Conservation (phyloP, 2,329 filamentous ascomycete species). For the Colletotrichum scovillei region DNA sequence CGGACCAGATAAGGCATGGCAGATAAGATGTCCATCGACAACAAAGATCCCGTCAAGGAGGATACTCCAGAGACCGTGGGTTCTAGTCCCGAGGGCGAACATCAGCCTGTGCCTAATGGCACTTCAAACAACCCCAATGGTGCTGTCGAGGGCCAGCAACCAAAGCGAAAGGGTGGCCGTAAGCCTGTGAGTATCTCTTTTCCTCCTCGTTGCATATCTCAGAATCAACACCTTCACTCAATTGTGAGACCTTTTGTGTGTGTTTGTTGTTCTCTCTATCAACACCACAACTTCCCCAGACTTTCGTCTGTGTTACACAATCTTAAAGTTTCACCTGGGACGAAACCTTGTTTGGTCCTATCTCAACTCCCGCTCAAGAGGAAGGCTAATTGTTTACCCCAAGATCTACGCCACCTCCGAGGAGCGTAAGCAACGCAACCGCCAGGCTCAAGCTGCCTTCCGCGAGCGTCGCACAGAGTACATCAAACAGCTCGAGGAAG, state of each 20-base stretch:
- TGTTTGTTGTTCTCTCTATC: slow-evolving; percentile 7
- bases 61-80: slow-evolving; percentile 71
- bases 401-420: slow-evolving; percentile 99
- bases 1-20: slow-evolving; percentile 63
- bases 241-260: slow-evolving; percentile 18
- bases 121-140: slow-evolving; percentile 43
- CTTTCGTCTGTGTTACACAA: slow-evolving; percentile 24
- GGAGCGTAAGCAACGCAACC: slow-evolving; percentile 96
- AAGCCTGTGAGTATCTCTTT: slow-evolving; percentile 85
- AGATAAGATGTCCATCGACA: slow-evolving; percentile 76
- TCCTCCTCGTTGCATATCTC: neutral
- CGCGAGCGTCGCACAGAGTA: slow-evolving; percentile 97
- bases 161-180: slow-evolving; percentile 96
- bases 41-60: slow-evolving; percentile 66
- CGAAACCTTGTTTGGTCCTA: slow-evolving; percentile 28
- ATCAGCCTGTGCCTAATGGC: slow-evolving; percentile 45
- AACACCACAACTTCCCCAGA: slow-evolving; percentile 27
- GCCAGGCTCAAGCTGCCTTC: slow-evolving; percentile 97
- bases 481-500: slow-evolving; percentile 98
- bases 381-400: slow-evolving; percentile 20
- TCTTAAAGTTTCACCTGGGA: slow-evolving; percentile 20
- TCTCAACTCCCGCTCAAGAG: slow-evolving; percentile 36
- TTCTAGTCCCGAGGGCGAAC: slow-evolving; percentile 70
- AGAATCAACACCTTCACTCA: slow-evolving; percentile 28
- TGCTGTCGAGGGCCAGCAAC: slow-evolving; percentile 69